phyloP scores from a whole-genome alignment of 1,284 basidiomycete species.

The Austroboletus niveus region DNA sequence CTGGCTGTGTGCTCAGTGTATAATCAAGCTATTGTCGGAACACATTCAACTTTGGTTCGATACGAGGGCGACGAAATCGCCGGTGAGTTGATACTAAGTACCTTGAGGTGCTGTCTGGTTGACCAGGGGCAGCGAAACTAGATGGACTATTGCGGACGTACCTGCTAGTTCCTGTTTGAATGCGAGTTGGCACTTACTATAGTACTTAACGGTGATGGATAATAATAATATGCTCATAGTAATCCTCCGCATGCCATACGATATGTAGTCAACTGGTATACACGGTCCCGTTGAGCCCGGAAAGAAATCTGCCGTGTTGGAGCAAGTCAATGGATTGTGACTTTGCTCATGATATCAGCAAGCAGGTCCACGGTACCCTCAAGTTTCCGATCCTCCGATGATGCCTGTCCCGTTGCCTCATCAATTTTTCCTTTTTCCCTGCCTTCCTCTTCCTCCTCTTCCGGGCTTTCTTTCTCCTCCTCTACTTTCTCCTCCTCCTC shows the following conservation, averaged over 20 bases:
- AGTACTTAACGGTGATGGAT: not conserved
- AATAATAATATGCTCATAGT: constrained; percentile 1
- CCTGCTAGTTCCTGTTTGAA: not conserved
- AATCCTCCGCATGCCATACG: constrained; percentile 4
- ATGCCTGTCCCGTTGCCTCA: constrained; percentile 40
- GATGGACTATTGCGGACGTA: not conserved
- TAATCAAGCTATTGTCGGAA: constrained; percentile 26
- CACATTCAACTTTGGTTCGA: constrained; percentile 34
- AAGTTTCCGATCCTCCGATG: constrained; percentile 24
- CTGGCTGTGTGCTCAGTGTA: constrained; percentile 34
- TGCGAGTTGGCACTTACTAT: not conserved
- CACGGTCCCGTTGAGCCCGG: constrained; percentile 4
- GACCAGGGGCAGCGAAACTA: no score
- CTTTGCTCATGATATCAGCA: constrained; percentile 59
- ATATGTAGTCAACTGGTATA: constrained; percentile 27
- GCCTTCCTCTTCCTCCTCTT: constrained; percentile 38
- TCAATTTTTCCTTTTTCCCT: constrained; percentile 37
- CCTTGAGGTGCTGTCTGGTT: not conserved
- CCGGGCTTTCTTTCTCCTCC: constrained; percentile 46
- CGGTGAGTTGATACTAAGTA: not conserved
- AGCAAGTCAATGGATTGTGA: constrained; percentile 40
- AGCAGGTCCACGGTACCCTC: constrained; percentile 51
- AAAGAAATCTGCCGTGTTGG: not conserved
- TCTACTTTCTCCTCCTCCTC: constrained; percentile 50
- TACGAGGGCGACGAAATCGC: not conserved